Evolutionary conservation across 306 rosid species (phyloP).

Genomic region (Castanospermum australe): DNA sequence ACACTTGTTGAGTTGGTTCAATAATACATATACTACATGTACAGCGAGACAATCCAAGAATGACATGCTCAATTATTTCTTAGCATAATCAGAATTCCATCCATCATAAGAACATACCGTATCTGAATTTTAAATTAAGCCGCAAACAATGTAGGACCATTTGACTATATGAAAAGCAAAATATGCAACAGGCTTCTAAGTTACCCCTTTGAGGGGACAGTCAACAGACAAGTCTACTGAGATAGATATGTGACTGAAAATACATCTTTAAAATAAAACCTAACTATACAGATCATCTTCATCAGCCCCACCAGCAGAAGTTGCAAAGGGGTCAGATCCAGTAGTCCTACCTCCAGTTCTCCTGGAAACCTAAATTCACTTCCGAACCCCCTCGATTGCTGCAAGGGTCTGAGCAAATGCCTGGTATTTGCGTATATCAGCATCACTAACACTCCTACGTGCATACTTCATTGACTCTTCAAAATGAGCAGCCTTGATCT

Average conservation of each 20-base stretch:
- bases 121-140: not conserved
- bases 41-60: not conserved
- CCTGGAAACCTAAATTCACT: constrained; percentile 45
- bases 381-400: constrained; percentile 54
- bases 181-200: not conserved
- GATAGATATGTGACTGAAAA: not conserved
- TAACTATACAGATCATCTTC: constrained; percentile 47
- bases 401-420: constrained; percentile 55
- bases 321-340: constrained; percentile 43
- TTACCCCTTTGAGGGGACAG: not conserved
- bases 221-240: not conserved
- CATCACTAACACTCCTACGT: constrained; percentile 44
- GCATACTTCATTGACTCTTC: constrained; percentile 59
- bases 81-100: not conserved
- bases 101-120: not conserved
- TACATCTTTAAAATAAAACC: not conserved
- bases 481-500: constrained; percentile 50
- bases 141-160: not conserved
- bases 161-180: not conserved
- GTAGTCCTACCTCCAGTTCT: constrained; percentile 25
- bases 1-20: not conserved
- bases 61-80: not conserved
- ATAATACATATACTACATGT: not conserved
- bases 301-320: constrained; percentile 46
- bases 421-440: constrained; percentile 55